These are phyloP conservation scores for Sporothrix inflata DNA, from an alignment of 2,329 filamentous ascomycete species.

Conservation along the genomic window DNA sequence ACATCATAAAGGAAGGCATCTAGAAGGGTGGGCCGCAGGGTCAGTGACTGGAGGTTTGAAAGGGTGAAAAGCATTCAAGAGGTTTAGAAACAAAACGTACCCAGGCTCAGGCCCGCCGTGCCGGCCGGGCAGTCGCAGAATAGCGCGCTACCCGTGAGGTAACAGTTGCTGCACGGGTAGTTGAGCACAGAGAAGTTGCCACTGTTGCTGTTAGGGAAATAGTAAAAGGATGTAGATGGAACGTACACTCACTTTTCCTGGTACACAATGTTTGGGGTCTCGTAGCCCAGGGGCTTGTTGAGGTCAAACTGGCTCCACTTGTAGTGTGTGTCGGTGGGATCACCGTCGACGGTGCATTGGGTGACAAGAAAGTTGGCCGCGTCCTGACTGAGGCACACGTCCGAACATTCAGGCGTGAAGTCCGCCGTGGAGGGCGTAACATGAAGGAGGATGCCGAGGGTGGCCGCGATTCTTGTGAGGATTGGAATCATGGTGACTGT, in stretches of 20 bases:
- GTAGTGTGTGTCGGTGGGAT: not conserved
- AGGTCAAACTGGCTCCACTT: constrained; percentile 25
- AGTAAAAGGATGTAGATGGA: too few relatives aligned
- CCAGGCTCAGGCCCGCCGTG: not conserved
- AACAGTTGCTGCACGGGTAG: not conserved
- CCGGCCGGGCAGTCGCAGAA: constrained; percentile 5
- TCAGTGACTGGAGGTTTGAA: not conserved
- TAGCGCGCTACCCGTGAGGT: not conserved
- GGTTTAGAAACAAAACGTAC: not conserved
- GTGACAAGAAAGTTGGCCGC: not conserved
- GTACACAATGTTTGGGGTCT: not conserved
- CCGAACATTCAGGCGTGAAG: not conserved
- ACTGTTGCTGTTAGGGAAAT: constrained; percentile 10
- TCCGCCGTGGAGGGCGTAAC: not conserved
- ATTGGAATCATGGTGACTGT: not conserved
- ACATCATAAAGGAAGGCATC: not conserved
- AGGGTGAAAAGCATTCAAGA: too few relatives aligned
- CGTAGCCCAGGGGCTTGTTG: constrained; percentile 11
- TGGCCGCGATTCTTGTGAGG: not conserved
- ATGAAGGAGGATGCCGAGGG: not conserved
- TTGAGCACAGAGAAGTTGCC: constrained; percentile 14
- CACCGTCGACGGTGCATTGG: not conserved
- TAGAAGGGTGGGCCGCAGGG: not conserved
- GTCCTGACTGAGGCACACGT: constrained; percentile 4
- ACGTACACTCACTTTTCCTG: too few relatives aligned